Base-by-base conservation (phyloP, 345 rosid species). In the Rubroshorea leprosula region DNA sequence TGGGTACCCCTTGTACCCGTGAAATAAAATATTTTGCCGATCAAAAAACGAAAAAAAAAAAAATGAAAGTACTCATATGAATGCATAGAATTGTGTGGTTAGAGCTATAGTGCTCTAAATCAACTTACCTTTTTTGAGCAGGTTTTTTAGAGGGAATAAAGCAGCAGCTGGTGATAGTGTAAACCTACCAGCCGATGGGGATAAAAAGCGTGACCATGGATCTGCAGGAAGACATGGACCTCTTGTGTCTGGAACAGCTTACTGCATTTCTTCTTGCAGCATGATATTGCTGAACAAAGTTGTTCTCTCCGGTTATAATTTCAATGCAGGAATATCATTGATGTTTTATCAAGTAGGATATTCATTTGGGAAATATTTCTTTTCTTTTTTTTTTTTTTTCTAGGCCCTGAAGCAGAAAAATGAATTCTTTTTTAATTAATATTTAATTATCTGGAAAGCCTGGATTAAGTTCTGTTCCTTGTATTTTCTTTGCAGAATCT, bases 251-350 rank as follows among this genome's bases (percentile, higher is more conserved):
- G 98, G 96, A 70, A 63, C 84, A 25, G 96, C 96, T 61, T 91
- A 91, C 69, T 91, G 98, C 54, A 41, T 91, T 56, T 86, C 98
- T 68, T 86, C 98, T 9, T 86, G 98, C 74, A 68, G 96, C 64
- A 91, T 91, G 98, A 91, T 86, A 27, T 51, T 92, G 67, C 71
- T 92, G 63, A 91, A 92, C 63, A 92, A 92, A 75, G 59, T 84
- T 65, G 86, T 84, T 63, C 86, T 92, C 55, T 88, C 96, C 8
- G 72, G 74, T 70, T 92, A 76, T 53, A 73, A 89, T 50, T 92
- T 92, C 55, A 76, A 75, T 26, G 98, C 96, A 0, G 95, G 83
- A 61, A 73, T 86, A 63, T 85, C 96, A 18, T 66, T 92, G 64
- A 83, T 92, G 96, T 69, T 92, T 23, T 92, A 89, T 80, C 98